Base-by-base conservation (phyloP, 2,329 filamentous ascomycete species). In the Xylaria sp. region DNA sequence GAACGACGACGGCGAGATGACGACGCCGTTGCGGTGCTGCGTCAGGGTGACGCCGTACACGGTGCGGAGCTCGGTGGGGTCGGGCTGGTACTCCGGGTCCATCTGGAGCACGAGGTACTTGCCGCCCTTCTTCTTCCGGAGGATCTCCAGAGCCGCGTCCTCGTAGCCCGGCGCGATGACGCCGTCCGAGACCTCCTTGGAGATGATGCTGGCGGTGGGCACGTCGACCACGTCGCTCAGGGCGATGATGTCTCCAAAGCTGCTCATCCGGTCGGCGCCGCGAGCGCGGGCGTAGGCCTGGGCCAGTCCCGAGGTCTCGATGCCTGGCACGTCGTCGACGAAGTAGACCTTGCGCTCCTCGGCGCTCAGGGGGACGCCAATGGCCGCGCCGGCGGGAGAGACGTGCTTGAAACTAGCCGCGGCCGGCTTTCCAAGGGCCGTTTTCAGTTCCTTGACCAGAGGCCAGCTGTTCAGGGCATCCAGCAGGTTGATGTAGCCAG, bases 401-500 rank as follows among this genome's bases (percentile, higher is more conserved):
- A 97, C 94, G 73, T 99, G 94, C 85, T 97, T 99, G 87, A 99
- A 99, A 72, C 91, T 96, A 60, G 94, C 93, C 24, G 94, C 94
- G 49, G 94, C 94, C 29, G 94, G 91, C 73, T 89, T 87, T 64
- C 89, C 88, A 19, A 97, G 86, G 19, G 93, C 91, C 65, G 89
- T 80, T 80, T 92, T 95, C 67, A 99, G 84, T 78, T 99, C 94
- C 81, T 96, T 96, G 53, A 99, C 94, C 56, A 99, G 79, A 6
- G 91, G 90, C 94, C 94, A 99, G 65, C 92, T 91, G 75, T 99
- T 99, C 65, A 99, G 84, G 46, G 91, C 91, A 75, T 99, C 94
- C 44, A 99, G 85, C 45, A 99, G 83, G 79, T 99, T 99, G 80
- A 99, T 94, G 76, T 97, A 99, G 49, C 94, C 94, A 7, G 94